Evolutionary conservation across 352 stramenopile genomes (phyloP).

Genomic region (Phytophthora vignae): DNA sequence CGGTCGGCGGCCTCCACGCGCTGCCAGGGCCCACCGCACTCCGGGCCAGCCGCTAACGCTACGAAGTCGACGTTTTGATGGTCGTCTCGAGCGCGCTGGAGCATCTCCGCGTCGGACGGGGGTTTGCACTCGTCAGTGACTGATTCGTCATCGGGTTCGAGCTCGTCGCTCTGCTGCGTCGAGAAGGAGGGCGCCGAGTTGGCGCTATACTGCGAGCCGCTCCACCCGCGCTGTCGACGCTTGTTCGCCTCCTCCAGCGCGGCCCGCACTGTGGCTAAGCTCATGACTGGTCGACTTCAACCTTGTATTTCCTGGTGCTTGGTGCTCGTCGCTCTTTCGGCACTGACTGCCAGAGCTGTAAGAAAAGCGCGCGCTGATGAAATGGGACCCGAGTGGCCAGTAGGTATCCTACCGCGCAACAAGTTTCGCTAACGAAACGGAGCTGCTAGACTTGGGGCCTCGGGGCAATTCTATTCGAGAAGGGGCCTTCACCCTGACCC

Average conservation of each 20-base stretch:
- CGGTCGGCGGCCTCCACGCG: constrained; percentile 30
- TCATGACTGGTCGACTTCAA: background rate
- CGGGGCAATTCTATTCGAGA: constrained; percentile 4
- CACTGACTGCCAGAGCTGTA: constrained; percentile 1
- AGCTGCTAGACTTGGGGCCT: background rate
- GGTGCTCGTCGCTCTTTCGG: constrained; percentile 15
- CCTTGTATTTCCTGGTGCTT: background rate
- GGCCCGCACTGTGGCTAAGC: constrained; percentile 17
- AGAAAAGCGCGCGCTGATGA: constrained; percentile 13
- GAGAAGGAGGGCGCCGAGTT: constrained; percentile 15
- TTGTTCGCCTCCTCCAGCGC: constrained; percentile 21
- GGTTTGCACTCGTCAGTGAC: background rate
- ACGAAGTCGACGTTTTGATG: constrained; percentile 35
- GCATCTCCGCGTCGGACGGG: constrained; percentile 24
- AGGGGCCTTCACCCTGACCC: background rate
- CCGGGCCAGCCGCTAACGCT: constrained; percentile 28
- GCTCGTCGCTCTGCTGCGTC: constrained; percentile 19
- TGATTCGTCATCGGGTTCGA: constrained; percentile 1
- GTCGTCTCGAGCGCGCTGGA: constrained; percentile 31
- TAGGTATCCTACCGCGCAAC: background rate
- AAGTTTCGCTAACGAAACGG: background rate
- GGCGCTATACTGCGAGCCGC: constrained; percentile 11
- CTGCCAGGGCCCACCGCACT: constrained; percentile 27
- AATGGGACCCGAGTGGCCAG: constrained; percentile 13
- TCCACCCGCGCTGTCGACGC: constrained; percentile 6